These are phyloP conservation scores for Pedinophyceae sp. DNA, from an alignment of 139 green algal species.

Conservation along the genomic window DNA sequence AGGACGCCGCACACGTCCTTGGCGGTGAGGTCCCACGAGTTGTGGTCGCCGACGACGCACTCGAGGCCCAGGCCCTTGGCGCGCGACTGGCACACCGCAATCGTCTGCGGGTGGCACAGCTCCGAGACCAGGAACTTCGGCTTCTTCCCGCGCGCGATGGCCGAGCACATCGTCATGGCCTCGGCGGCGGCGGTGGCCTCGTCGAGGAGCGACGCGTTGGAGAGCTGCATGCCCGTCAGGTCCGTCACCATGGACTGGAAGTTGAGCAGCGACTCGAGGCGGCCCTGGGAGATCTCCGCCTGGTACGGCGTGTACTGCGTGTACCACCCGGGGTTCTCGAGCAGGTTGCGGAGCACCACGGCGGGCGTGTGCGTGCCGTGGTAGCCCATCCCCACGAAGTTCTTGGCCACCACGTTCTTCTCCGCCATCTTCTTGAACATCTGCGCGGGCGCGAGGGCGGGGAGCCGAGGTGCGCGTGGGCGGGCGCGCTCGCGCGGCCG, in stretches of 20 bases:
- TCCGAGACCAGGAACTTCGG: constrained; percentile 84
- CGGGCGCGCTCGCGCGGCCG: too few relatives aligned
- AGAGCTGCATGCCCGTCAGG: constrained; percentile 85
- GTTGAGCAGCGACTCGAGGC: constrained; percentile 93
- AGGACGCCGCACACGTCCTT: constrained; percentile 91
- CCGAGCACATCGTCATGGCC: constrained; percentile 97
- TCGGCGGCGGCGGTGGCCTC: constrained; percentile 95
- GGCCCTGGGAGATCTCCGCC: constrained; percentile 78
- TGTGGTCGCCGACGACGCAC: constrained; percentile 50
- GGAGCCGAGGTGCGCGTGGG: too few relatives aligned
- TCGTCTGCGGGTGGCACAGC: constrained; percentile 96
- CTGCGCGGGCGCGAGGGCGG: too few relatives aligned
- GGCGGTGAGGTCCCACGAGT: constrained; percentile 32
- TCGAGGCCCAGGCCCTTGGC: constrained; percentile 88
- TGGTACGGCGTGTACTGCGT: constrained; percentile 99
- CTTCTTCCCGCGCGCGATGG: constrained; percentile 90
- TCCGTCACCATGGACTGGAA: constrained; percentile 97
- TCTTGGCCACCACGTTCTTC: constrained; percentile 96
- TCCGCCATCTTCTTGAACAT: constrained; percentile 74
- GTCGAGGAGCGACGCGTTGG: constrained; percentile 90
- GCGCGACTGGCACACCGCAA: constrained; percentile 80
- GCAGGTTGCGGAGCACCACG: constrained; percentile 94
- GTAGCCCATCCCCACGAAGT: constrained; percentile 95
- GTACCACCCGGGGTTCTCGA: constrained; percentile 99
- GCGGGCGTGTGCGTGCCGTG: constrained; percentile 78